These are phyloP conservation scores for Cnidoscolus chayamansa DNA, from an alignment of 441 rosid species.

Conservation along the genomic window DNA sequence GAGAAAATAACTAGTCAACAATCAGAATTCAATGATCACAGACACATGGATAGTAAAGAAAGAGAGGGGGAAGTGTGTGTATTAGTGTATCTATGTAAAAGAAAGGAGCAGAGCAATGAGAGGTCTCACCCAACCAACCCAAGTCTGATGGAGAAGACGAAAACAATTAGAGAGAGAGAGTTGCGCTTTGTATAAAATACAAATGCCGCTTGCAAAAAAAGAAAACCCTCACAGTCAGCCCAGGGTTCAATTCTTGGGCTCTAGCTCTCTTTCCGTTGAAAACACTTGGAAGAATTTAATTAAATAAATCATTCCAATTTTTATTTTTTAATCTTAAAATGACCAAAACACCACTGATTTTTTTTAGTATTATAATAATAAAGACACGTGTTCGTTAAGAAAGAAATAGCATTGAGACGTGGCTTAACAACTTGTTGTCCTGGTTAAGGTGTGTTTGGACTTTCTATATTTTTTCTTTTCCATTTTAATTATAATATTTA, in stretches of 20 bases:
- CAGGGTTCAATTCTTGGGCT: constrained; percentile 38
- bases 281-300: background rate
- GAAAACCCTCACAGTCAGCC: constrained; percentile 39
- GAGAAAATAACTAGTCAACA: constrained; percentile 17
- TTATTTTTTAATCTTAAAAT: background rate
- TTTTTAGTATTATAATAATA: background rate
- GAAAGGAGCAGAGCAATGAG: background rate
- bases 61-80: background rate
- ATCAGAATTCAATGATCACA: constrained; percentile 24
- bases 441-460: constrained; percentile 1
- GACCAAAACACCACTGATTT: constrained; percentile 3
- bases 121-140: constrained; percentile 17
- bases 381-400: background rate
- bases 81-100: background rate
- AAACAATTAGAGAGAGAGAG: constrained; percentile 15
- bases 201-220: constrained; percentile 27
- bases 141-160: constrained; percentile 30
- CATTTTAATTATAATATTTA: background rate
- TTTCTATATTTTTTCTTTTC: background rate
- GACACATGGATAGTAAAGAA: background rate
- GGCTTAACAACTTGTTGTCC: background rate
- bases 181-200: constrained; percentile 21
- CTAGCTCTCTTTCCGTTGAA: constrained; percentile 9
- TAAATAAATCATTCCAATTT: background rate
- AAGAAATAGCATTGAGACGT: constrained; percentile 1